Conservation (phyloP, 2,329 filamentous ascomycete species). For the Pestalotiopsis sp. region DNA sequence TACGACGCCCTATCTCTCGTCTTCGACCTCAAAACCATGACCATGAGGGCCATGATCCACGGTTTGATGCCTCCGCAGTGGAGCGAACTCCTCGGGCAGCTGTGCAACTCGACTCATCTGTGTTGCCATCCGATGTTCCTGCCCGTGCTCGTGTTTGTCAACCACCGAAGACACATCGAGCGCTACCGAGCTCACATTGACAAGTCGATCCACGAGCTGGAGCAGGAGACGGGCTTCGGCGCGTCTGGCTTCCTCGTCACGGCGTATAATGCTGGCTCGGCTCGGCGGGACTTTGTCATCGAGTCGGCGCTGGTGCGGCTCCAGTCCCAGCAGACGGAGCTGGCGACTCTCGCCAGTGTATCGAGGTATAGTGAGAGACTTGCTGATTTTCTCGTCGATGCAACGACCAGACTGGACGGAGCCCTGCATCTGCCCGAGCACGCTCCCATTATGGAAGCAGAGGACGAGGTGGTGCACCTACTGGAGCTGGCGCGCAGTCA, state of each 20-base stretch:
- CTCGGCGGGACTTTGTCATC: not conserved
- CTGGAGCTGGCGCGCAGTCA: constrained; percentile 5
- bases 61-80: not conserved
- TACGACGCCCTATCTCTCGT: not conserved
- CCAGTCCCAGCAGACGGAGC: constrained; percentile 11
- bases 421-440: not conserved
- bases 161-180: not conserved
- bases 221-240: constrained; percentile 9
- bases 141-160: not conserved
- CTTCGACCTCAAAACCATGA: not conserved
- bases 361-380: not conserved
- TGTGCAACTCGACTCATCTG: not conserved
- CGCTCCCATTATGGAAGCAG: not conserved
- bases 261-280: not conserved
- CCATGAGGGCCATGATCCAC: not conserved
- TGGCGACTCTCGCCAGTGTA: not conserved
- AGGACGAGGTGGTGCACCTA: constrained; percentile 1
- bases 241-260: not conserved
- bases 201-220: not conserved
- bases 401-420: not conserved
- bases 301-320: constrained; percentile 7
- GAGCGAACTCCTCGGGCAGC: not conserved
- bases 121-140: not conserved
- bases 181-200: constrained; percentile 2
- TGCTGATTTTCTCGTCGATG: not conserved